Conservation (phyloP, 1,284 basidiomycete genomes). For the Phaffia rhodozyma region DNA sequence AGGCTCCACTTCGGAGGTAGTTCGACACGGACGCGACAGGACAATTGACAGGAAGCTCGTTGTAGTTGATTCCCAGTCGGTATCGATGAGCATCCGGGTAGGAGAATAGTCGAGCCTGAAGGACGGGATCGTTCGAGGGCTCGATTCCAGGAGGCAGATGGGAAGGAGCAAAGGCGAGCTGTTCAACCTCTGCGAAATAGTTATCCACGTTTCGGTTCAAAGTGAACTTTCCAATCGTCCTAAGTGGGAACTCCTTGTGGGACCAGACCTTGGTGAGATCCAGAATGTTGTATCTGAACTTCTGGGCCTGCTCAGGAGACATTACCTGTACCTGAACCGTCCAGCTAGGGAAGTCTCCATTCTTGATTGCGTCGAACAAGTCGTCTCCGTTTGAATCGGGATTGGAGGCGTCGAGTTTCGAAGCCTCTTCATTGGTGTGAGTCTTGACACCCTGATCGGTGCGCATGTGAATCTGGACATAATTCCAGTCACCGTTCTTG, state of each 20-base stretch:
- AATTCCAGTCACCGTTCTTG: conserved; percentile 60
- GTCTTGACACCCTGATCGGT: conserved; percentile 66
- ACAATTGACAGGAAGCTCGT: conserved; percentile 80
- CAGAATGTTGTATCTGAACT: conserved; percentile 73
- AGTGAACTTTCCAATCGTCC: conserved; percentile 70
- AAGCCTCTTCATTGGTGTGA: conserved; percentile 48
- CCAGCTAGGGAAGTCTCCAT: conserved; percentile 64
- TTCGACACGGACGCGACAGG: conserved; percentile 60
- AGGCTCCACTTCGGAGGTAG: conserved; percentile 53
- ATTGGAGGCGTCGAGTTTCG: conserved; percentile 54
- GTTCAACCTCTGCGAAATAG: conserved; percentile 48
- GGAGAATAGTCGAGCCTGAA: conserved; percentile 86
- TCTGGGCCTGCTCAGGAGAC: conserved; percentile 79
- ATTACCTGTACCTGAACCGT: conserved; percentile 54
- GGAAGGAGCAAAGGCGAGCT: conserved; percentile 72
- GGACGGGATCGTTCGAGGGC: conserved; percentile 74
- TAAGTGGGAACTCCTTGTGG: conserved; percentile 71
- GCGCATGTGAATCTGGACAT: conserved; percentile 67
- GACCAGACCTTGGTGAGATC: conserved; percentile 88
- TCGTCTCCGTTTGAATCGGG: conserved; percentile 67
- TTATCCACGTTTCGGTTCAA: conserved; percentile 76
- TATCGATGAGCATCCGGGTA: conserved; percentile 91
- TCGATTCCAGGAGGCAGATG: conserved; percentile 79
- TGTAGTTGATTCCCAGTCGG: conserved; percentile 63
- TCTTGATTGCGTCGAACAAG: conserved; percentile 69